phyloP scores from a whole-genome alignment of 768 basidiomycete genomes.

The Galerina marginata region DNA sequence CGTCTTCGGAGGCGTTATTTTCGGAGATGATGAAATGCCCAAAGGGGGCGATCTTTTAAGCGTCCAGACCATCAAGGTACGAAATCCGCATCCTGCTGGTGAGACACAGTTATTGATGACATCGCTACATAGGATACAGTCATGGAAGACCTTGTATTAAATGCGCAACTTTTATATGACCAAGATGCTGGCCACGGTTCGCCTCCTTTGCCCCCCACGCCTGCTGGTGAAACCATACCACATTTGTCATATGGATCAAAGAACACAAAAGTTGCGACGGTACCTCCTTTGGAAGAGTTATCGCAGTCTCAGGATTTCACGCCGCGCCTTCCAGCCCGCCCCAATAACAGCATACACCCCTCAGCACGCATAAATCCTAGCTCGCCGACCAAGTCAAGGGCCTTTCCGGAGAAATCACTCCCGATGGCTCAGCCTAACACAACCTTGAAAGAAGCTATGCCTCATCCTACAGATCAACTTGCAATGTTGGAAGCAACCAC shows the following conservation, averaged over 20 bases:
- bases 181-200: constrained; percentile 54
- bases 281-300: constrained; percentile 39
- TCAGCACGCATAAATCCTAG: constrained; percentile 61
- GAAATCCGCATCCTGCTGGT: not conserved
- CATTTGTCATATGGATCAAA: constrained; percentile 71
- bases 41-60: constrained; percentile 78
- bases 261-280: constrained; percentile 65
- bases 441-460: constrained; percentile 28
- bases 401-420: constrained; percentile 29
- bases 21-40: constrained; percentile 90
- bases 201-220: constrained; percentile 77
- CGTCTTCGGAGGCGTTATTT: constrained; percentile 86
- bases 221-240: constrained; percentile 64
- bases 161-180: constrained; percentile 72
- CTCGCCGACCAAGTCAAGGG: constrained; percentile 50
- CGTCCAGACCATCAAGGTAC: constrained; percentile 78
- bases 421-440: constrained; percentile 28
- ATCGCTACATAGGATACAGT: constrained; percentile 46
- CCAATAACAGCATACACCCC: constrained; percentile 79
- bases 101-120: not conserved
- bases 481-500: constrained; percentile 13
- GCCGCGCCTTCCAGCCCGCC: constrained; percentile 71
- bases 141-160: constrained; percentile 85
- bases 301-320: constrained; percentile 67
- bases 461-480: constrained; percentile 23